Evolutionary conservation across 1,284 basidiomycete genomes (phyloP).

Genomic region (Rhodotorula sp.): DNA sequence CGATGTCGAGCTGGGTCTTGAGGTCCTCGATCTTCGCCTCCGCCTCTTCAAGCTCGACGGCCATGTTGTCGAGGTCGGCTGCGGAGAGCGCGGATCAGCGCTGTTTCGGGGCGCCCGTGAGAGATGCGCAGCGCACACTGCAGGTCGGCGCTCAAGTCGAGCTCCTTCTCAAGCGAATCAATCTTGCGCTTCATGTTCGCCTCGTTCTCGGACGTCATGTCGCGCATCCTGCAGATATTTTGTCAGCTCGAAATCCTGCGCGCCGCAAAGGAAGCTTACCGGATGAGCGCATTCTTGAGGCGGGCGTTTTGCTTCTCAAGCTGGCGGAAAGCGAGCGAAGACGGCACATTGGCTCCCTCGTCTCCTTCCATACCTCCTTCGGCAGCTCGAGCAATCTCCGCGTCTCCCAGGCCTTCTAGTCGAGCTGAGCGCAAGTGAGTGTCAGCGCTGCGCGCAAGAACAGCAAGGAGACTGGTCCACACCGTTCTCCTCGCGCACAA

Average conservation of each 20-base stretch:
- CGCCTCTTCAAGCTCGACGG: conserved; percentile 76
- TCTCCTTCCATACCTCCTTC: conserved; percentile 53
- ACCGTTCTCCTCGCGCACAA: conserved; percentile 9
- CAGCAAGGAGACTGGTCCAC: background rate
- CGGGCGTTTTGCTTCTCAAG: conserved; percentile 95
- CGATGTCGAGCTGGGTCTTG: conserved; percentile 91
- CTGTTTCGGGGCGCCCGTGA: conserved; percentile 46
- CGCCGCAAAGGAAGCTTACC: conserved; percentile 53
- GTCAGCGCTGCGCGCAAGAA: conserved; percentile 45
- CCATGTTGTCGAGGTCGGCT: conserved; percentile 76
- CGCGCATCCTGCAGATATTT: conserved; percentile 63
- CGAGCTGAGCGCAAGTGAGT: conserved; percentile 41
- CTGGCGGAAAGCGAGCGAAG: conserved; percentile 78
- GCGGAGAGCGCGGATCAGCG: conserved; percentile 1
- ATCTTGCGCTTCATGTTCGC: conserved; percentile 78
- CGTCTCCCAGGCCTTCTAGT: conserved; percentile 48
- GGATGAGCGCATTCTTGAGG: conserved; percentile 86
- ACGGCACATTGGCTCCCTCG: conserved; percentile 51
- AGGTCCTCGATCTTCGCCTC: conserved; percentile 90
- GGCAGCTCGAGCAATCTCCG: conserved; percentile 50
- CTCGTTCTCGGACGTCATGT: conserved; percentile 82
- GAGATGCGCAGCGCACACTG: conserved; percentile 37
- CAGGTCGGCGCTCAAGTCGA: conserved; percentile 53
- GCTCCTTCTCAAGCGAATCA: conserved; percentile 83
- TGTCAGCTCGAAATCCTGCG: background rate